These are phyloP conservation scores for Pseudocercospora pini-densiflorae DNA, from an alignment of 2,329 filamentous ascomycete species.

Conservation along the genomic window DNA sequence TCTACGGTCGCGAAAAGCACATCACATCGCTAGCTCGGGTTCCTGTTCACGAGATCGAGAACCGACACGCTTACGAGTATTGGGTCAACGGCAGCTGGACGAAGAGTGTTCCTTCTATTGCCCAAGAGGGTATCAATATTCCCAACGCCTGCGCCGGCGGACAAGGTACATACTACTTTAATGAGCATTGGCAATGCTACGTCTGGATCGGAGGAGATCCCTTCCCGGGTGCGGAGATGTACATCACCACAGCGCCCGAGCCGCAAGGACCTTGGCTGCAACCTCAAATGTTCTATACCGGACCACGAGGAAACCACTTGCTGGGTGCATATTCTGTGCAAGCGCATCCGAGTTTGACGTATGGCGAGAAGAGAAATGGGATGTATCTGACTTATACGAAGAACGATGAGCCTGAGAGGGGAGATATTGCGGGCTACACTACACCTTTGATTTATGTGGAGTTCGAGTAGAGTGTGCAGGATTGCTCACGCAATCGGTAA, in stretches of 20 bases:
- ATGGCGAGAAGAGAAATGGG: conserved; percentile 20
- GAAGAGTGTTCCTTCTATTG: conserved; percentile 9
- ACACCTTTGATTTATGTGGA: conserved; percentile 27
- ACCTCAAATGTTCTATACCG: conserved; percentile 16
- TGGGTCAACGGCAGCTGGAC: conserved; percentile 25
- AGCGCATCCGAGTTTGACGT: conserved; percentile 24
- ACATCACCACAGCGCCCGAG: conserved; percentile 32
- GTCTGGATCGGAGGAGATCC: conserved; percentile 36
- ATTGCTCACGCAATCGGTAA: background rate
- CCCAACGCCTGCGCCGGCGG: conserved; percentile 31
- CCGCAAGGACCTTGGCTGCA: conserved; percentile 35
- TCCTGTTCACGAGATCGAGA: conserved; percentile 17
- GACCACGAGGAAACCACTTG: conserved; percentile 20
- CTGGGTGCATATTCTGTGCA: conserved; percentile 25
- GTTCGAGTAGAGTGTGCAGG: conserved; percentile 16
- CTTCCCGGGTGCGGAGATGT: conserved; percentile 27
- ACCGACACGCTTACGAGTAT: conserved; percentile 21
- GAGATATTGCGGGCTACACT: conserved; percentile 19
- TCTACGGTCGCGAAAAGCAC: conserved; percentile 22
- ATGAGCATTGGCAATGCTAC: conserved; percentile 30
- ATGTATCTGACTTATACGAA: conserved; percentile 28
- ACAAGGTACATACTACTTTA: conserved; percentile 36
- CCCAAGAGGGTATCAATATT: conserved; percentile 20
- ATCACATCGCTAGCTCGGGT: conserved; percentile 24
- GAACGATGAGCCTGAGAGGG: conserved; percentile 18